Evolutionary conservation across 2,329 filamentous ascomycete species (phyloP).

Genomic region (Teratosphaeria gauchensis): DNA sequence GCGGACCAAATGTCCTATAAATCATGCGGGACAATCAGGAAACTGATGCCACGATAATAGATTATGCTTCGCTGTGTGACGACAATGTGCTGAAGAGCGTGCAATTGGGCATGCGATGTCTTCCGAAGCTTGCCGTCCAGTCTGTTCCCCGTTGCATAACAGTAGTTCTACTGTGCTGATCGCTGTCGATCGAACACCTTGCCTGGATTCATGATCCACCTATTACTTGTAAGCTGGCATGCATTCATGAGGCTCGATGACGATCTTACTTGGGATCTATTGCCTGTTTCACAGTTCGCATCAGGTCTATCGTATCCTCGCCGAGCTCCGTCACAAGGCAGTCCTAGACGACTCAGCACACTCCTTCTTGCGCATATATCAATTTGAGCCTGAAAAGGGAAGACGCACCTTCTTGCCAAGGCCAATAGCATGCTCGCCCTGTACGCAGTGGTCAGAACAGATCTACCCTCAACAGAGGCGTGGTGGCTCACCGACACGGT

Average conservation of each 20-base stretch:
- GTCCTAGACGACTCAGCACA: constrained; percentile 25
- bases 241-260: not conserved
- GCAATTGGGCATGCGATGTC: too few species aligned
- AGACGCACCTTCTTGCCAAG: constrained; percentile 63
- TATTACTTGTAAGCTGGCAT: not conserved
- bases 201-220: constrained; percentile 84
- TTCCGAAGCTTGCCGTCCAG: too few species aligned
- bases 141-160: too few species aligned
- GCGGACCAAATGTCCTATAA: too few species aligned
- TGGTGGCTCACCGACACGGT: constrained; percentile 54
- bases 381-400: not conserved
- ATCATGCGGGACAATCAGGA: too few species aligned
- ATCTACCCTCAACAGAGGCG: not conserved
- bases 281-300: constrained; percentile 73
- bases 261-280: constrained; percentile 54
- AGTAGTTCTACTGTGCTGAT: not conserved
- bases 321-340: constrained; percentile 72
- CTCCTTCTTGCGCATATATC: not conserved
- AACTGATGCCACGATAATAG: too few species aligned
- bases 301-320: constrained; percentile 67
- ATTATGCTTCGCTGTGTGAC: too few species aligned
- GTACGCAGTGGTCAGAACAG: too few species aligned
- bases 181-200: constrained; percentile 64
- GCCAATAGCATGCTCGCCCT: constrained; percentile 74
- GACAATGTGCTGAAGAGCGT: too few species aligned